Evolutionary conservation across 2,329 filamentous ascomycete species (phyloP).

Genomic region (Cercospora zeina): DNA sequence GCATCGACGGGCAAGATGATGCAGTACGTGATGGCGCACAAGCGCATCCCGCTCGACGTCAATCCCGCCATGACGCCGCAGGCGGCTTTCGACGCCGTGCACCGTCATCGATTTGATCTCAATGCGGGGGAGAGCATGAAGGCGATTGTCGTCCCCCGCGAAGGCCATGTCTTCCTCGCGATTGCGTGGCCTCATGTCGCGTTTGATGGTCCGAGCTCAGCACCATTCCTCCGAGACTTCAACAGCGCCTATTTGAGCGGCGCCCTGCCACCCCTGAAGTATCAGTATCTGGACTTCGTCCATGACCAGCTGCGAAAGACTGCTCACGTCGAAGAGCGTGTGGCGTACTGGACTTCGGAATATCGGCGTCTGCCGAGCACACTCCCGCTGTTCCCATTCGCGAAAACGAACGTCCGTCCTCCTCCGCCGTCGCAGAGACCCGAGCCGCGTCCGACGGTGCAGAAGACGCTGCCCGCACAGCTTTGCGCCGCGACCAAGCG

Average conservation of each 20-base stretch:
- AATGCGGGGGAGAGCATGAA: slow-evolving; percentile 19
- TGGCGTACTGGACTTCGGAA: slow-evolving; percentile 18
- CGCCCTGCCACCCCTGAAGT: slow-evolving; percentile 15
- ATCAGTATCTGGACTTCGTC: slow-evolving; percentile 20
- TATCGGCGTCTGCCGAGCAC: slow-evolving; percentile 13
- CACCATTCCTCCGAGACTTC: slow-evolving; percentile 34
- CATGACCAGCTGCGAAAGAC: slow-evolving; percentile 9
- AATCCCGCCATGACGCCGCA: slow-evolving; percentile 8
- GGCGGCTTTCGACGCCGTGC: slow-evolving; percentile 16
- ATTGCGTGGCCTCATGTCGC: slow-evolving; percentile 39
- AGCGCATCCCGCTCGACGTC: slow-evolving; percentile 5
- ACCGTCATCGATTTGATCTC: slow-evolving; percentile 13
- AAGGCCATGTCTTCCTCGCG: slow-evolving; percentile 29
- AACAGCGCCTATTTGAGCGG: slow-evolving; percentile 26
- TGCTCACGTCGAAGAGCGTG: slow-evolving; percentile 11
- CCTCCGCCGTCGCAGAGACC: slow-evolving; percentile 15
- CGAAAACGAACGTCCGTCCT: slow-evolving; percentile 26
- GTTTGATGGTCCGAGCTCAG: slow-evolving; percentile 37
- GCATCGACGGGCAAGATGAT: slow-evolving; percentile 9
- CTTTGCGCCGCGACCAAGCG: slow-evolving; percentile 14
- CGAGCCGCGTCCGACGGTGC: slow-evolving; percentile 13
- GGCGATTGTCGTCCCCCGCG: slow-evolving; percentile 27
- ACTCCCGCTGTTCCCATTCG: slow-evolving; percentile 34
- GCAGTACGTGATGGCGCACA: slow-evolving; percentile 17
- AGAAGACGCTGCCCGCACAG: slow-evolving; percentile 11